Base-by-base conservation (phyloP, 2,329 filamentous ascomycete genomes). In the Pseudogymnoascus sp. region DNA sequence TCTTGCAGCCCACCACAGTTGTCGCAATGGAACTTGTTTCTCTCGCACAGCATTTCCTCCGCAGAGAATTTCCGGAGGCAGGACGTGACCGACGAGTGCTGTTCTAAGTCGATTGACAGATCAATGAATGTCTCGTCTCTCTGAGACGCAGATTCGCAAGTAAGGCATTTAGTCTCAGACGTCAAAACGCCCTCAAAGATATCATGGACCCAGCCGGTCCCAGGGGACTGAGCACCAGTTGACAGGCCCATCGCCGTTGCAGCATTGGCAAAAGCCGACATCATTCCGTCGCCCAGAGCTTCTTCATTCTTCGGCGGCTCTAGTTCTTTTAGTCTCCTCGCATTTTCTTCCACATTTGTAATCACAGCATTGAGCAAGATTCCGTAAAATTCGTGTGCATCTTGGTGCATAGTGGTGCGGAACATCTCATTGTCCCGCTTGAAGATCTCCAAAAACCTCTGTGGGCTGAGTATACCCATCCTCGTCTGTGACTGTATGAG, bases 21-120 rank as follows among this genome's bases (percentile, higher is more conserved):
- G 74, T 99, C 95, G 77, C 95, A 99, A 73, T 99, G 93, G 69
- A 99, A 99, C 74, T 99, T 99, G 79, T 99, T 97, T 66, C 93
- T 85, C 77, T 99, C 95, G 73, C 95, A 97, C 64, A 99, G 83
- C 91, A 97, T 97, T 76, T 99, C 95, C 71, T 97, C 95, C 54
- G 95, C 92, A 0, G 95, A 99, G 72, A 99, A 99, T 71, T 97
- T 96, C 65, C 91, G 85, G 67, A 99, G 77, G 74, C 95, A 99
- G 26, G 95, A 93, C 2, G 95, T 97, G 3, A 99, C 95, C 0
- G 95, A 99, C 0, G 93, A 93, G 74, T 97, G 92, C 72, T 97
- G 88, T 68, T 96, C 92, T 11, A 99, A 79, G 75, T 99, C 95
- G 63, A 99, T 96, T 0, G 95, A 97, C 18, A 99, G 79, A 75